Percentiles rank a stretch among this genome's conserved stretches.
These are phyloP conservation scores for Vaccinium vitisidaea DNA, from an alignment of 148 eudicot species.

Conservation along the genomic window DNA sequence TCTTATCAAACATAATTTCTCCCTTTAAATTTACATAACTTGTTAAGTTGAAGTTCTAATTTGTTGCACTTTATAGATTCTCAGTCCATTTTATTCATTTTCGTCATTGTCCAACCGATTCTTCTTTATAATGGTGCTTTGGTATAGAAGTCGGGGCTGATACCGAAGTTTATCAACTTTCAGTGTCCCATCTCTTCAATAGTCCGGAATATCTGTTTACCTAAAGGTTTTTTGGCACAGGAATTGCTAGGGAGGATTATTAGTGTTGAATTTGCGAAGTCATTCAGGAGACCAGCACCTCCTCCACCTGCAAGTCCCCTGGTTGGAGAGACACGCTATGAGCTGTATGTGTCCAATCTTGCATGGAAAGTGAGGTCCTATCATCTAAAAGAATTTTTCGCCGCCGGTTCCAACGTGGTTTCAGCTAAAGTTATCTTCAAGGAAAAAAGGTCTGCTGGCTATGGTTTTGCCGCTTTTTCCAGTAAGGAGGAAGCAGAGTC, in stretches of 20 bases:
- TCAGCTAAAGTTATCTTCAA: slow-evolving; percentile 75
- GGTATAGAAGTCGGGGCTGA: neutral
- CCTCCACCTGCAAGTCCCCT: slow-evolving; percentile 37
- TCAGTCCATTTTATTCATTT: neutral
- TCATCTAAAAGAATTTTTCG: slow-evolving; percentile 72
- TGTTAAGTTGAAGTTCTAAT: neutral
- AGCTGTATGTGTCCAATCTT: slow-evolving; percentile 80
- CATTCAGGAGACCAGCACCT: slow-evolving; percentile 61
- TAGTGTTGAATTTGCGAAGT: slow-evolving; percentile 67
- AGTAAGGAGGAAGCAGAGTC: slow-evolving; percentile 82
- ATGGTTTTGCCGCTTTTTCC: slow-evolving; percentile 86
- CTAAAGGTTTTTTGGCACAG: slow-evolving; percentile 34
- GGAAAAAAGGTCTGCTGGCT: slow-evolving; percentile 76
- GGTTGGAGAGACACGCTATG: slow-evolving; percentile 55
- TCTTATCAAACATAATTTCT: neutral
- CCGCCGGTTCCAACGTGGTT: slow-evolving; percentile 52
- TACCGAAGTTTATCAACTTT: neutral
- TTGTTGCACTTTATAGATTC: neutral
- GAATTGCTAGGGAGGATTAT: slow-evolving; percentile 68
- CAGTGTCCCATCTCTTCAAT: neutral
- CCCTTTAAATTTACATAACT: neutral
- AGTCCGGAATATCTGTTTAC: neutral
- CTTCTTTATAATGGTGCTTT: neutral
- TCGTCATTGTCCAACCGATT: neutral
- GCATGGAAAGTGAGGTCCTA: slow-evolving; percentile 85